Base-by-base conservation (phyloP, 2,329 filamentous ascomycete species). In the Pseudopyricularia javanii region DNA sequence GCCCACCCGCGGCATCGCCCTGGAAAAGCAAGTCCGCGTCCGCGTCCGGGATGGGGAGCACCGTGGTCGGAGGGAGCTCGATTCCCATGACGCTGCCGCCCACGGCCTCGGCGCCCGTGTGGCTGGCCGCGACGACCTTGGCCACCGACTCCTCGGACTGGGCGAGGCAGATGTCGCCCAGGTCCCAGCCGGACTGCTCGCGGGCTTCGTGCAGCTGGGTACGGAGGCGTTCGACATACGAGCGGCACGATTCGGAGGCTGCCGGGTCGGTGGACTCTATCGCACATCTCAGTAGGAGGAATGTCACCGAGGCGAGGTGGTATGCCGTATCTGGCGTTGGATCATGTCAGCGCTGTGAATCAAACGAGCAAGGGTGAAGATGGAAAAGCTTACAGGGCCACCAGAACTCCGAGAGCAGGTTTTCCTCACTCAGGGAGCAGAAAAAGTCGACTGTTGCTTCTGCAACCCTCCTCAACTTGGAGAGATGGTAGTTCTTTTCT, bases 201-300 rank as follows among this genome's bases (percentile, higher is more conserved):
- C 0, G 74, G 71, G 52, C 75, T 66, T n/a, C 62, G 61, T 9
- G 76, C 61, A 0, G 71, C 71, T 7, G 58, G 60, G 48, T 67
- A 69, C 37, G 68, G 63, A 2, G 63, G 63, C 51, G 15, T n/a
- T 49, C 45, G 17, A 49, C 32, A 14, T 28, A 49, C 17, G 51
- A 49, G 1, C 73, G 62, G 0, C 64, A 64, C 0, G 58, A 56
- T 0, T 64, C 59, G 1, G 64, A 65, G 9, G 65, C 69, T 53
- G 70, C 70, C 3, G 68, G 68, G 53, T 74, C 69, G 4, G 78
- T 75, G 1, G 77, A 72, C 54, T 78, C 74, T 0, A 73, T 70
- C 0, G 70, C 69, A 15, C 51, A 53, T 34, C 51, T 20, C 17
- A 53, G 24, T 3, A 53, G 45, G n/a, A 53, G 51, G 20, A 49